Conservation (phyloP, 129 eudicot genomes). For the Lactuca saligna region DNA sequence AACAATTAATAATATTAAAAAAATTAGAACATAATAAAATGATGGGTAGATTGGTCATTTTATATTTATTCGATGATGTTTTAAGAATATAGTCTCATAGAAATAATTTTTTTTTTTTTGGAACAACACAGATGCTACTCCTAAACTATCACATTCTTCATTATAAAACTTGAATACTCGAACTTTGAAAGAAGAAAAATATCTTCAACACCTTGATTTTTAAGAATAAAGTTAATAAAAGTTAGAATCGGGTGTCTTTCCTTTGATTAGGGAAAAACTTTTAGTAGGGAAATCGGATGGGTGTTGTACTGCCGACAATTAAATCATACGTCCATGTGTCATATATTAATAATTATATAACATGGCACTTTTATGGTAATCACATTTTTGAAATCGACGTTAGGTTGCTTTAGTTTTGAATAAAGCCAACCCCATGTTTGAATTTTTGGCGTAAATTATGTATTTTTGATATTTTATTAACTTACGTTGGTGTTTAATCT, state of each 20-base stretch:
- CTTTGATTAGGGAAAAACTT: slow-evolving; percentile 23
- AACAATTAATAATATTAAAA: too few species aligned
- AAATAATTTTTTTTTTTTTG: too few species aligned
- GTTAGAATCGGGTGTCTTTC: slow-evolving; percentile 18
- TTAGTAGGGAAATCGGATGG: slow-evolving; percentile 20
- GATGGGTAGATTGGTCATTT: too few species aligned
- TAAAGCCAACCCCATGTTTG: background rate
- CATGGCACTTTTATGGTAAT: background rate
- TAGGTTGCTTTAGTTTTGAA: background rate
- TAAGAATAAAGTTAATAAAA: slow-evolving; percentile 1
- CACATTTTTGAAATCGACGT: slow-evolving; percentile 16
- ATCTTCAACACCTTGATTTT: too few species aligned
- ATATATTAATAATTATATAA: background rate
- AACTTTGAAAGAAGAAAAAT: too few species aligned
- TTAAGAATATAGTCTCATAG: too few species aligned
- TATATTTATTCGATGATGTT: too few species aligned
- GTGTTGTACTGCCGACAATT: slow-evolving; percentile 24
- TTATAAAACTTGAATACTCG: too few species aligned
- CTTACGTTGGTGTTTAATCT: background rate
- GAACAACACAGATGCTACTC: too few species aligned
- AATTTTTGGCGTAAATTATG: background rate
- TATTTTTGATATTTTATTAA: background rate
- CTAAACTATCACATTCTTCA: too few species aligned
- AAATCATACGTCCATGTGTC: slow-evolving; percentile 19
- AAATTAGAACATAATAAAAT: too few species aligned